A percentile compares a stretch with the other conserved stretches of the same genome.
These are phyloP conservation scores for Miamiensis avidus DNA, from an alignment of 169 alveolate genomes.

Conservation along the genomic window DNA sequence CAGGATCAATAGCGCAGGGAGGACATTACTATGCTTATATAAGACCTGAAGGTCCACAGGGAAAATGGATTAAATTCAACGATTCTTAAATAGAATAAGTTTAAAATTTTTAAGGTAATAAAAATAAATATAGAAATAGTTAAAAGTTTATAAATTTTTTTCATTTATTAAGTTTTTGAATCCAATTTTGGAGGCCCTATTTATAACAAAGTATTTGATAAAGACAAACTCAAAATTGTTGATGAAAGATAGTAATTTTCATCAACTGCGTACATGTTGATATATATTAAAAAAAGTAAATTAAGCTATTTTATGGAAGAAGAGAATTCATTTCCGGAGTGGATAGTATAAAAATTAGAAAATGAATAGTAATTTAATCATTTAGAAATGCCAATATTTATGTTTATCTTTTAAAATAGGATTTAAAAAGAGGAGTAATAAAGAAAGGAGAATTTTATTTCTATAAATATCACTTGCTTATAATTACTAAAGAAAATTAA, in stretches of 20 bases:
- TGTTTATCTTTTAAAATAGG: too few species aligned
- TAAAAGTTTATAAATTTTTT: too few species aligned
- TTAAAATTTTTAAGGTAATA: background rate
- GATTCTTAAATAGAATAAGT: background rate
- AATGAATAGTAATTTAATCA: background rate
- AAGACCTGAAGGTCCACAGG: background rate
- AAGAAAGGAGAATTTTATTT: too few species aligned
- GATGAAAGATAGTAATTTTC: background rate
- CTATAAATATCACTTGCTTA: too few species aligned
- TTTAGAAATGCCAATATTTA: too few species aligned
- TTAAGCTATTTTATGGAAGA: background rate
- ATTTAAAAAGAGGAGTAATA: too few species aligned
- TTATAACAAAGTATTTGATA: background rate
- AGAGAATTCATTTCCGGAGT: background rate
- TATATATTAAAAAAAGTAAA: too few species aligned
- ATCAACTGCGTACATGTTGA: background rate
- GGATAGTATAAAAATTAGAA: background rate
- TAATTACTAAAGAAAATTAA: too few species aligned
- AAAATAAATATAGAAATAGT: too few species aligned
- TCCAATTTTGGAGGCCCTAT: background rate
- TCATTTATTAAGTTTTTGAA: background rate
- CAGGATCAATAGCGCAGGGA: background rate
- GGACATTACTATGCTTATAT: background rate
- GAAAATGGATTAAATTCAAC: background rate
- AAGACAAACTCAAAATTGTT: background rate